These are phyloP conservation scores for Pythium scleroteichum DNA, from an alignment of 352 stramenopile genomes.

Conservation along the genomic window DNA sequence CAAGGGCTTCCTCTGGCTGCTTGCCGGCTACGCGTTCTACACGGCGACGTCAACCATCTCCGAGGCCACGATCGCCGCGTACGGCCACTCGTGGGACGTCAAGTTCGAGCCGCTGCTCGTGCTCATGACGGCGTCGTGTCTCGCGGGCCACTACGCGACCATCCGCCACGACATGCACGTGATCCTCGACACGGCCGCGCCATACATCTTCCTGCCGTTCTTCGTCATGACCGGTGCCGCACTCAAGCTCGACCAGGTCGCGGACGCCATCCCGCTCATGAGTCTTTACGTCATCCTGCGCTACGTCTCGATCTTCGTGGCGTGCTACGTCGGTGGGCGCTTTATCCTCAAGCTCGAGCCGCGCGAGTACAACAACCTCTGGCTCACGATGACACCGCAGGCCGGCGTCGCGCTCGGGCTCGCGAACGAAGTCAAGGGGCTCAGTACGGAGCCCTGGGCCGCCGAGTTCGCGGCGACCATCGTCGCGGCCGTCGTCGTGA, in stretches of 20 bases:
- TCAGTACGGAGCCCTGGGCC: conserved; percentile 56
- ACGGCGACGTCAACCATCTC: conserved; percentile 49
- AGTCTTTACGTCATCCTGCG: conserved; percentile 61
- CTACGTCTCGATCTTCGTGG: conserved; percentile 61
- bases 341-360: conserved; percentile 63
- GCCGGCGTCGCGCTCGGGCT: conserved; percentile 66
- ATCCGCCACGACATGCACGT: conserved; percentile 82
- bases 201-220: conserved; percentile 76
- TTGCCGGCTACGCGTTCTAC: conserved; percentile 64
- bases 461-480: conserved; percentile 65
- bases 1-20: conserved; percentile 71
- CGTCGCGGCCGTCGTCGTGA: conserved; percentile 65
- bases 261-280: conserved; percentile 61
- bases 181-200: conserved; percentile 63
- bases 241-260: conserved; percentile 68
- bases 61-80: conserved; percentile 41
- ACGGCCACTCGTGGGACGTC: conserved; percentile 61
- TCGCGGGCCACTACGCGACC: conserved; percentile 56
- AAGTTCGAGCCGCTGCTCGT: conserved; percentile 75
- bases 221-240: conserved; percentile 77
- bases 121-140: conserved; percentile 63
- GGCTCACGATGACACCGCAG: conserved; percentile 74
- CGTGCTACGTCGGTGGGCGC: conserved; percentile 56
- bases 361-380: conserved; percentile 72
- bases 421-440: conserved; percentile 52